phyloP scores from a whole-genome alignment of 2,329 filamentous ascomycete species.

The Colletotrichum horii region DNA sequence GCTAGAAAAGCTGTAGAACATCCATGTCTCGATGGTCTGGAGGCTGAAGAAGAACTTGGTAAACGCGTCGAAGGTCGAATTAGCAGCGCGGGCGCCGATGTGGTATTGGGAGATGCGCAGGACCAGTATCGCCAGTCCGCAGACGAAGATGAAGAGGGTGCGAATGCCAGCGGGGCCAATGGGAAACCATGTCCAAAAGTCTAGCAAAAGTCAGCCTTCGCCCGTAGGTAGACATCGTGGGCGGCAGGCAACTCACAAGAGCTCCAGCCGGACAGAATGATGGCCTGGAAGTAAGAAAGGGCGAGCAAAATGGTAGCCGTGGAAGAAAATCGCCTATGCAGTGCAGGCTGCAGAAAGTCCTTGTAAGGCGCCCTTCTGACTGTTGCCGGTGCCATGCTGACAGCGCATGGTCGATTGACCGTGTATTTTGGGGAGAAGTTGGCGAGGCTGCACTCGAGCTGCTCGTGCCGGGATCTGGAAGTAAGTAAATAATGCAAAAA shows the following conservation, averaged over 20 bases:
- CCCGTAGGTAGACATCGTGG: not conserved
- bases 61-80: conserved; percentile 71
- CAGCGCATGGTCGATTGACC: conserved; percentile 48
- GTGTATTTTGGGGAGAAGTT: conserved; percentile 25
- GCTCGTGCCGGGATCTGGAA: conserved; percentile 24
- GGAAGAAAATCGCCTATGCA: conserved; percentile 85
- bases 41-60: conserved; percentile 60
- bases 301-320: conserved; percentile 73
- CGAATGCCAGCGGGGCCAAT: conserved; percentile 77
- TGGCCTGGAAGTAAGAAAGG: conserved; percentile 75
- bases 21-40: conserved; percentile 70
- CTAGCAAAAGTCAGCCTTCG: conserved; percentile 44
- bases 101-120: conserved; percentile 87
- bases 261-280: conserved; percentile 72
- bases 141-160: conserved; percentile 76
- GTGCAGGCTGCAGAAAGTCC: conserved; percentile 87
- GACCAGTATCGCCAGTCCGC: conserved; percentile 78
- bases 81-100: conserved; percentile 73
- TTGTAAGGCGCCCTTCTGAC: conserved; percentile 73
- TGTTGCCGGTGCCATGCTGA: conserved; percentile 56
- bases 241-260: conserved; percentile 60
- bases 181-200: conserved; percentile 87
- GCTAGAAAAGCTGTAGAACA: conserved; percentile 80
- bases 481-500: conserved; percentile 28
- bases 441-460: conserved; percentile 21